Conservation (phyloP, 768 basidiomycete genomes). For the Harrya chromipes region DNA sequence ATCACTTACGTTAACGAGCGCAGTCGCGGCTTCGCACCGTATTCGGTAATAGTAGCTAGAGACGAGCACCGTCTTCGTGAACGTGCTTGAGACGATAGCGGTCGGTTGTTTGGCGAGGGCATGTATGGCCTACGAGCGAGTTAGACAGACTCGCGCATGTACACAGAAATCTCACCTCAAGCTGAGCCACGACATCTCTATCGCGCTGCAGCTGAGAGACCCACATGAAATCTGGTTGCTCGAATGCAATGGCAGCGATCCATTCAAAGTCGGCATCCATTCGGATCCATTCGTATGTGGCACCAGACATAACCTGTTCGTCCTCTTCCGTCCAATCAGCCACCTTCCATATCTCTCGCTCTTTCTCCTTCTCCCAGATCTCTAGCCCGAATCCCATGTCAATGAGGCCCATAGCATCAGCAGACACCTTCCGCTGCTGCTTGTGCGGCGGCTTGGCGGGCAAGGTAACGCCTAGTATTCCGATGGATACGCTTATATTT, state of each 20-base stretch:
- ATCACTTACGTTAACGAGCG: conserved; percentile 70
- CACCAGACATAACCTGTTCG: conserved; percentile 88
- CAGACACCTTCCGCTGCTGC: conserved; percentile 93
- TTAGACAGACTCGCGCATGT: conserved; percentile 2
- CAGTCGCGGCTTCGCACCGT: conserved; percentile 89
- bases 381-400: conserved; percentile 93
- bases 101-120: conserved; percentile 81
- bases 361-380: conserved; percentile 94
- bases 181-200: conserved; percentile 93
- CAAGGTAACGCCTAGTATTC: conserved; percentile 94
- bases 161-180: conserved; percentile 66
- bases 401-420: conserved; percentile 89
- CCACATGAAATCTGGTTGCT: conserved; percentile 99
- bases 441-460: conserved; percentile 88
- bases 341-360: conserved; percentile 93
- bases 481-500: conserved; percentile 96
- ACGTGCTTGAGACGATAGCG: conserved; percentile 82
- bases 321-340: conserved; percentile 98
- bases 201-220: conserved; percentile 94
- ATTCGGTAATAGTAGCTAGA: conserved; percentile 96
- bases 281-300: conserved; percentile 98
- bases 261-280: conserved; percentile 99
- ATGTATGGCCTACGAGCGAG: conserved; percentile 74
- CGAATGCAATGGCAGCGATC: conserved; percentile 90
- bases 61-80: conserved; percentile 92